A percentile compares a stretch with the other conserved stretches of the same genome.
Evolutionary conservation across 441 rosid species (phyloP).

Genomic region (Adansonia madagascariensis): DNA sequence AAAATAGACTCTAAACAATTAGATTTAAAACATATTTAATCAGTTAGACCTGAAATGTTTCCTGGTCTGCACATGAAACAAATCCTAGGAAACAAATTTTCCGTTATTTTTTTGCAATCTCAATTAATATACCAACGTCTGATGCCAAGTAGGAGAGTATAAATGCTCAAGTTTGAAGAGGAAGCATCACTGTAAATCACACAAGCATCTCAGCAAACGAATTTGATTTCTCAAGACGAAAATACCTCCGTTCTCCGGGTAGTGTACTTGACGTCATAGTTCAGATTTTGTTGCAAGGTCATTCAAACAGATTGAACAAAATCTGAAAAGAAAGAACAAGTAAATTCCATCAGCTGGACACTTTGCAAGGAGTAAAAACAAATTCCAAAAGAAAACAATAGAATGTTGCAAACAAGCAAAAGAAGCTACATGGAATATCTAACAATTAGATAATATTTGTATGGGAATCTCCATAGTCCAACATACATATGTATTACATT

Average conservation of each 20-base stretch:
- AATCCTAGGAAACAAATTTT: neutral
- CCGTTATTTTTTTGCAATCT: neutral
- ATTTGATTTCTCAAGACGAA: neutral
- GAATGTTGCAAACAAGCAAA: neutral
- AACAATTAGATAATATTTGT: neutral
- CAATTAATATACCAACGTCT: neutral
- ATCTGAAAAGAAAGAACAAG: slow-evolving; percentile 33
- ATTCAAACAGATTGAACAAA: slow-evolving; percentile 44
- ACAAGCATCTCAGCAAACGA: neutral
- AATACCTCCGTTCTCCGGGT: slow-evolving; percentile 71
- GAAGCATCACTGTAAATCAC: neutral
- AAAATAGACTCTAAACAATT: slow-evolving; percentile 1
- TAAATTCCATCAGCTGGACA: slow-evolving; percentile 26
- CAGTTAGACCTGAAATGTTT: neutral
- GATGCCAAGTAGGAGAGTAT: neutral
- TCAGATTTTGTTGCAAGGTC: slow-evolving; percentile 47
- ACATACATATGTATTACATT: neutral
- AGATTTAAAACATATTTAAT: neutral
- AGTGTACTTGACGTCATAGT: slow-evolving; percentile 61
- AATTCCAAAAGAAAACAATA: neutral
- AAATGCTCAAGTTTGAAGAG: neutral
- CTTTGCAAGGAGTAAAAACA: neutral
- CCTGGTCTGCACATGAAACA: neutral
- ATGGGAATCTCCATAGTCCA: neutral
- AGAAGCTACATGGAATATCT: neutral